A percentile compares a stretch with the other conserved stretches of the same genome.
Evolutionary conservation across 1,284 basidiomycete species (phyloP).

Genomic region (Rhodotorula glutinis): DNA sequence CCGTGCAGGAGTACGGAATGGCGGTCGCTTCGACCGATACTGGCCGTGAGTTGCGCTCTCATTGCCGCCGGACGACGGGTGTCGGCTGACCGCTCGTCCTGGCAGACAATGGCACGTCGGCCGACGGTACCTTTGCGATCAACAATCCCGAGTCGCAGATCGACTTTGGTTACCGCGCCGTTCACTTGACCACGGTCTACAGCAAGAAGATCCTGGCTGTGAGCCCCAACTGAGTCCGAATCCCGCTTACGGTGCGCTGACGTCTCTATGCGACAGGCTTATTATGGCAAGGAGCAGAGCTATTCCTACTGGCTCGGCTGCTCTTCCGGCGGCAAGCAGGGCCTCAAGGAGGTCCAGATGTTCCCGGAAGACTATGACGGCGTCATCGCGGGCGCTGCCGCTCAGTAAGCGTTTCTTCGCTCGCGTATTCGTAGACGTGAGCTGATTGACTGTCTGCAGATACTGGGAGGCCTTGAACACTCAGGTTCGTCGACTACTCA

Average conservation of each 20-base stretch:
- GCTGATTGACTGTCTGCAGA: too few species aligned
- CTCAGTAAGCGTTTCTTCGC: background rate
- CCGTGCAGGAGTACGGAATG: slow-evolving; percentile 6
- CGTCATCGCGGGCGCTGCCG: slow-evolving; percentile 39
- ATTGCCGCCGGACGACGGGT: too few species aligned
- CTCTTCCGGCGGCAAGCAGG: slow-evolving; percentile 43
- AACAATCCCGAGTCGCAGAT: slow-evolving; percentile 34
- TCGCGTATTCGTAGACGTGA: too few species aligned
- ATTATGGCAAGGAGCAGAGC: slow-evolving; percentile 29
- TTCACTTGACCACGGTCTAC: slow-evolving; percentile 39
- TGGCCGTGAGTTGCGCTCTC: slow-evolving; percentile 18
- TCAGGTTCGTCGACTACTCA: too few species aligned
- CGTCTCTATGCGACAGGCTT: slow-evolving; percentile 7
- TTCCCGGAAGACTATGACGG: slow-evolving; percentile 42
- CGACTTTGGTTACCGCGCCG: slow-evolving; percentile 42
- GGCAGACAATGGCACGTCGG: slow-evolving; percentile 1
- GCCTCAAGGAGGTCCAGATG: slow-evolving; percentile 22
- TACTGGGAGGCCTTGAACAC: background rate
- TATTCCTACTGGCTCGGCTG: slow-evolving; percentile 39
- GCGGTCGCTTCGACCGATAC: slow-evolving; percentile 35
- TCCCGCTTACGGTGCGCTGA: too few species aligned
- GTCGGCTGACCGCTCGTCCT: background rate
- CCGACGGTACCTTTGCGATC: slow-evolving; percentile 39
- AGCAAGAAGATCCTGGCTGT: slow-evolving; percentile 34
- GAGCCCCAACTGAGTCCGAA: slow-evolving; percentile 5